A percentile compares a stretch with the other conserved stretches of the same genome.
Evolutionary conservation across 768 basidiomycete genomes (phyloP).

Genomic region (Lactarius pseudohatsudake): DNA sequence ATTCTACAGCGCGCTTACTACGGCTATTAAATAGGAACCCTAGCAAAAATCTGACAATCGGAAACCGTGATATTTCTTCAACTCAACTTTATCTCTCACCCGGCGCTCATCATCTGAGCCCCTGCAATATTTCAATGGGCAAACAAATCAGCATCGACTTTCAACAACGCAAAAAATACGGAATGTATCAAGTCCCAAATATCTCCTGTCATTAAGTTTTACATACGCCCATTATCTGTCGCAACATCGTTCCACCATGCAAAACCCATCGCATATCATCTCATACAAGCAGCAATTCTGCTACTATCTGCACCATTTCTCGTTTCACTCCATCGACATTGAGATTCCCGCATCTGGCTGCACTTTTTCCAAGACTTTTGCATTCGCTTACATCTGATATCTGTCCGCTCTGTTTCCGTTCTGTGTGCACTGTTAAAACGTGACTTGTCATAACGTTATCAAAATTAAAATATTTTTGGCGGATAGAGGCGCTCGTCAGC

Average conservation of each 20-base stretch:
- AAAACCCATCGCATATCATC: constrained; percentile 25
- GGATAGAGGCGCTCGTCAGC: neutral
- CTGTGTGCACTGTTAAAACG: neutral
- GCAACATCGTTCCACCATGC: constrained; percentile 19
- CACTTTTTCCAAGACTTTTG: constrained; percentile 5
- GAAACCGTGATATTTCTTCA: constrained; percentile 26
- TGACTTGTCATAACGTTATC: constrained; percentile 15
- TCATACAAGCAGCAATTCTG: constrained; percentile 24
- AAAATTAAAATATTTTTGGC: constrained; percentile 20
- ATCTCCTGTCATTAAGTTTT: constrained; percentile 22
- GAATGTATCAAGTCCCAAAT: constrained; percentile 26
- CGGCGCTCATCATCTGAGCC: constrained; percentile 13
- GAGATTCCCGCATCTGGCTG: constrained; percentile 15
- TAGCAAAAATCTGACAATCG: constrained; percentile 15
- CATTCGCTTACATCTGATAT: constrained; percentile 19
- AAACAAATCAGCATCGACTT: constrained; percentile 8
- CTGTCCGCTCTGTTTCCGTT: constrained; percentile 10
- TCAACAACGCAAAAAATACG: constrained; percentile 21
- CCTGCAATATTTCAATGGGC: constrained; percentile 26
- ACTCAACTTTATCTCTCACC: constrained; percentile 18
- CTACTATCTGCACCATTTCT: constrained; percentile 28
- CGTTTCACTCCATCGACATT: constrained; percentile 18
- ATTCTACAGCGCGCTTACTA: constrained; percentile 58
- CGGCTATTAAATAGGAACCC: constrained; percentile 36
- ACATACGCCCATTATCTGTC: constrained; percentile 22